phyloP scores from a whole-genome alignment of 495 filamentous ascomycete species.

The Xylaria venustula region DNA sequence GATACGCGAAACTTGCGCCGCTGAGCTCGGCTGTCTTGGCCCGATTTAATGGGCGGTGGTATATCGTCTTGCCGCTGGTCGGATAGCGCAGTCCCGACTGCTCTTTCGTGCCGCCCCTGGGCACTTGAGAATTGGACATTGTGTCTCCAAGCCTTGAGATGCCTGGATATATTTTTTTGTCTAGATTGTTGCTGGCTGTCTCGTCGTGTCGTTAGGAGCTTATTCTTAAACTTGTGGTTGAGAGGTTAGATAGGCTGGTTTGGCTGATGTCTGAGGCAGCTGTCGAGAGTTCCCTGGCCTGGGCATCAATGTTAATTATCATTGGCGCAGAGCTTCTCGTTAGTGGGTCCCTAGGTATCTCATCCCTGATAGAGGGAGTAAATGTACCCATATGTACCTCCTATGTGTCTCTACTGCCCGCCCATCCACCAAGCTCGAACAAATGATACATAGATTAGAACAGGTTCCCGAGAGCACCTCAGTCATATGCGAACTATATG shows the following conservation, averaged over 20 bases:
- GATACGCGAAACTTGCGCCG: constrained; percentile 88
- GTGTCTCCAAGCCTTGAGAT: background rate
- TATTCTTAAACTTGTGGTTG: background rate
- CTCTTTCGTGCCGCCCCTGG: constrained; percentile 37
- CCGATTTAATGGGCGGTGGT: constrained; percentile 90
- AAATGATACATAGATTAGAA: too few relatives aligned
- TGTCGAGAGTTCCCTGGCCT: background rate
- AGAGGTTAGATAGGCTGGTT: background rate
- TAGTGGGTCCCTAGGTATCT: too few relatives aligned
- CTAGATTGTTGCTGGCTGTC: background rate
- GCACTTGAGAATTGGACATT: constrained; percentile 40
- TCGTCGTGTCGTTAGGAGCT: background rate
- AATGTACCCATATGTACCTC: too few relatives aligned
- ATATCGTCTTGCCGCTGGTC: constrained; percentile 95
- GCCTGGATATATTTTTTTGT: too few relatives aligned
- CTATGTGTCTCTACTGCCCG: too few relatives aligned
- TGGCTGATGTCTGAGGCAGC: background rate
- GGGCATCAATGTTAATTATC: too few relatives aligned
- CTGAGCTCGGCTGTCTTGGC: constrained; percentile 82
- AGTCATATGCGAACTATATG: too few relatives aligned
- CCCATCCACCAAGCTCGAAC: too few relatives aligned
- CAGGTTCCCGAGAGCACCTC: too few relatives aligned
- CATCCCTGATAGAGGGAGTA: too few relatives aligned
- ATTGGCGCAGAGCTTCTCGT: background rate
- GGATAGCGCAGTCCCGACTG: constrained; percentile 81